Conservation (phyloP, 169 alveolate genomes). For the Babesia caballi region DNA sequence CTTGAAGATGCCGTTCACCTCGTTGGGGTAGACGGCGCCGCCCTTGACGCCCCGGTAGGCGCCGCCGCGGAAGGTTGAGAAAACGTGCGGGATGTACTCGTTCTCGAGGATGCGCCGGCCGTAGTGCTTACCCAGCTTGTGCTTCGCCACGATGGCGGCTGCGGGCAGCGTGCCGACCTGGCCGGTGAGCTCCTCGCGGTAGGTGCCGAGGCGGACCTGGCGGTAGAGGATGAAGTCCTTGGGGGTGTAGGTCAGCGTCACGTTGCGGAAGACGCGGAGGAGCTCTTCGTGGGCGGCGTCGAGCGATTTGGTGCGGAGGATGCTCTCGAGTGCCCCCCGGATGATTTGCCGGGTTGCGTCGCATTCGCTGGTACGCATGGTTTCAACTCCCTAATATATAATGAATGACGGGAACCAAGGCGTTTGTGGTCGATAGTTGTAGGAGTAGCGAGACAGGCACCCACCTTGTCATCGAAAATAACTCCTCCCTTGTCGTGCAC, state of each 20-base stretch:
- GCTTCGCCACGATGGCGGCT: constrained; percentile 68
- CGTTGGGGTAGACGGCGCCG: constrained; percentile 25
- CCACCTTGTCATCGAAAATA: constrained; percentile 42
- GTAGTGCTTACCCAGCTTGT: constrained; percentile 34
- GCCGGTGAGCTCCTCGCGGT: constrained; percentile 55
- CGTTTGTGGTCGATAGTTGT: not conserved
- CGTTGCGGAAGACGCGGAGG: constrained; percentile 27
- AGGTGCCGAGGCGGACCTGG: constrained; percentile 62
- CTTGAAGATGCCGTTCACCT: constrained; percentile 17
- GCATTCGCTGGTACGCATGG: constrained; percentile 65
- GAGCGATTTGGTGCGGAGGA: constrained; percentile 19
- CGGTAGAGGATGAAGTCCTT: constrained; percentile 55
- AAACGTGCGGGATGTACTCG: constrained; percentile 64
- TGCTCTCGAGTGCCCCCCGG: constrained; percentile 19
- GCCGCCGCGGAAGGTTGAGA: constrained; percentile 30
- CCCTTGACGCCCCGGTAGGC: constrained; percentile 7
- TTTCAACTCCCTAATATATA: constrained; percentile 57
- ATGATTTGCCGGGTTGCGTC: constrained; percentile 46
- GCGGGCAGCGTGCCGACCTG: constrained; percentile 62
- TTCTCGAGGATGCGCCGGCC: constrained; percentile 44
- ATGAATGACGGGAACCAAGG: not conserved
- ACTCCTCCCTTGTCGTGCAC: constrained; percentile 27
- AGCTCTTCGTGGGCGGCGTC: constrained; percentile 30
- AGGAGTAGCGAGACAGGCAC: not conserved
- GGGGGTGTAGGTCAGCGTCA: constrained; percentile 24